Evolutionary conservation across 2,329 filamentous ascomycete species (phyloP).

Genomic region (Neopestalotiopsis rosae): DNA sequence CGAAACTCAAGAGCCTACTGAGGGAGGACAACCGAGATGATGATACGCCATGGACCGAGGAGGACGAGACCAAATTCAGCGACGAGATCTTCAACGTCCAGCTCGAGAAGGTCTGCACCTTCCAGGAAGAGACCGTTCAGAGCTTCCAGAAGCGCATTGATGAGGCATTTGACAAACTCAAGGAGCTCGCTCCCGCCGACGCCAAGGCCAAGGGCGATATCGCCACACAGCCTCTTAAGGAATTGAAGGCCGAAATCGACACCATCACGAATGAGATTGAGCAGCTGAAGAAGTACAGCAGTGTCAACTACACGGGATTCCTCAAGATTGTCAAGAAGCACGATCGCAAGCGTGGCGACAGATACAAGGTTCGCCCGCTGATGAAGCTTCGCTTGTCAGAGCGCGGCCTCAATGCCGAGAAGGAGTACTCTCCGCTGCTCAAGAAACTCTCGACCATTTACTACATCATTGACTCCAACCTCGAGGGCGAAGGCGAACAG

Average conservation of each 20-base stretch:
- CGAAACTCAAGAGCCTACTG: slow-evolving; percentile 87
- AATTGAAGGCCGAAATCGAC: slow-evolving; percentile 82
- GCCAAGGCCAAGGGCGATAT: slow-evolving; percentile 56
- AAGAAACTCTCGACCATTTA: slow-evolving; percentile 95
- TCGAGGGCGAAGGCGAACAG: slow-evolving; percentile 65
- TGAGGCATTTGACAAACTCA: slow-evolving; percentile 70
- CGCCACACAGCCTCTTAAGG: slow-evolving; percentile 62
- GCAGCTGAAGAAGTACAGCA: slow-evolving; percentile 93
- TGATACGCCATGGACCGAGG: slow-evolving; percentile 81
- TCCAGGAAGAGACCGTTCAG: slow-evolving; percentile 81
- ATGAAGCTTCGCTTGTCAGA: slow-evolving; percentile 89
- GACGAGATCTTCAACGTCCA: slow-evolving; percentile 95
- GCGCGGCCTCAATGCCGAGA: slow-evolving; percentile 91
- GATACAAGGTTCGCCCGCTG: slow-evolving; percentile 89
- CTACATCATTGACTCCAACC: slow-evolving; percentile 85
- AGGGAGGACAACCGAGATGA: slow-evolving; percentile 75
- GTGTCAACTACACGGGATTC: slow-evolving; percentile 96
- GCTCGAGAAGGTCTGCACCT: slow-evolving; percentile 90
- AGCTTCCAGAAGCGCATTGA: slow-evolving; percentile 60
- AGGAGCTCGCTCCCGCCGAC: slow-evolving; percentile 77
- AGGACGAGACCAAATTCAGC: slow-evolving; percentile 92
- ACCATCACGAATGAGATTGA: slow-evolving; percentile 87
- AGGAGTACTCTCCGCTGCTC: slow-evolving; percentile 84
- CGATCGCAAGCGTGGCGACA: slow-evolving; percentile 85
- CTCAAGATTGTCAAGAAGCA: slow-evolving; percentile 99